Percentiles rank a stretch among this genome's conserved stretches.
Evolutionary conservation across 1,139 yeast species (phyloP).

Genomic region (Geotrichum cucujoidarum): DNA sequence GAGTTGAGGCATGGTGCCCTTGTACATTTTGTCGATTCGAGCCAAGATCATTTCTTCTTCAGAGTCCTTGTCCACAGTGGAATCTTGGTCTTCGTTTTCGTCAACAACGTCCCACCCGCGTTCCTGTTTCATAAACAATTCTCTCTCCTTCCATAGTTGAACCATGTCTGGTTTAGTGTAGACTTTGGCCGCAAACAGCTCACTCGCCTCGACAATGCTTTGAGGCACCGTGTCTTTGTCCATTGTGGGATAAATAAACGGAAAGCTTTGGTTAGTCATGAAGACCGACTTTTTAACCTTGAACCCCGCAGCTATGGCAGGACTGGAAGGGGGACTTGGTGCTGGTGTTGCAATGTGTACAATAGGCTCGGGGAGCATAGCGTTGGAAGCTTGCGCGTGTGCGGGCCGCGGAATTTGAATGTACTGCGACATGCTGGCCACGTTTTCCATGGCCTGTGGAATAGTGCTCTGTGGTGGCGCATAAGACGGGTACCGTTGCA

Average conservation of each 20-base stretch:
- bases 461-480: constrained; percentile 45
- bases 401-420: constrained; percentile 58
- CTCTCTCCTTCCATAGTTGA: constrained; percentile 69
- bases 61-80: constrained; percentile 18
- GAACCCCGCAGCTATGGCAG: constrained; percentile 48
- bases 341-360: constrained; percentile 84
- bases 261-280: constrained; percentile 74
- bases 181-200: constrained; percentile 56
- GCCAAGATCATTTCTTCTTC: constrained; percentile 44
- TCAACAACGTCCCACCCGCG: constrained; percentile 50
- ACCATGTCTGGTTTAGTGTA: constrained; percentile 60
- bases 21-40: constrained; percentile 60
- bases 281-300: constrained; percentile 62
- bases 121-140: constrained; percentile 67
- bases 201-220: constrained; percentile 75
- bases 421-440: constrained; percentile 38
- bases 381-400: constrained; percentile 49
- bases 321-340: constrained; percentile 74
- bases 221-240: constrained; percentile 47
- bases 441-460: constrained; percentile 46
- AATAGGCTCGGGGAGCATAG: constrained; percentile 55
- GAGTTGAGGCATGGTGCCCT: constrained; percentile 48
- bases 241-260: constrained; percentile 65
- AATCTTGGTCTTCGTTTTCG: constrained; percentile 6
- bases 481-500: constrained; percentile 69